A percentile compares a stretch with the other conserved stretches of the same genome.
Conservation (phyloP, 306 rosid species). For the Malus fusca region DNA sequence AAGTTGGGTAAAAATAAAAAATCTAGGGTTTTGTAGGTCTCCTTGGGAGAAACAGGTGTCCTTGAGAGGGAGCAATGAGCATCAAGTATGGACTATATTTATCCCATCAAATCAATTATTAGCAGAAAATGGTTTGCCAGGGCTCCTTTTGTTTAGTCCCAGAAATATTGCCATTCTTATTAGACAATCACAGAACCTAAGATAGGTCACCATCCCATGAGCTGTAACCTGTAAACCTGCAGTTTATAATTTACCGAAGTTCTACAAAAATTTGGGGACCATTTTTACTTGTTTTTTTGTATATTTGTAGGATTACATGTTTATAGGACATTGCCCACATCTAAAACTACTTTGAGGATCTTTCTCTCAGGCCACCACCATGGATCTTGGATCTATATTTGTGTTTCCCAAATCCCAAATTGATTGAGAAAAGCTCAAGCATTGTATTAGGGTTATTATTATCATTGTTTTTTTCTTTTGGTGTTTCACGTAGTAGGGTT, state of each 20-base stretch:
- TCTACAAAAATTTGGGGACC: constrained; percentile 1
- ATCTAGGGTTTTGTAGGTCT: constrained; percentile 27
- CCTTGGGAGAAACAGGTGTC: constrained; percentile 61
- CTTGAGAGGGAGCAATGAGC: constrained; percentile 36
- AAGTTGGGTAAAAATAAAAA: neutral
- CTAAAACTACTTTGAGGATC: neutral
- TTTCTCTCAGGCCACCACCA: neutral
- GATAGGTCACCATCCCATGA: constrained; percentile 11
- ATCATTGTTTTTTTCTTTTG: neutral
- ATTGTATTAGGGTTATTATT: neutral
- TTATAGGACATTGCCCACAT: neutral
- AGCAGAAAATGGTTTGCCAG: neutral
- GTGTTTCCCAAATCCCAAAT: neutral
- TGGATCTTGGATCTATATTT: neutral
- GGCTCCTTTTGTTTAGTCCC: constrained; percentile 1
- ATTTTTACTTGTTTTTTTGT: neutral
- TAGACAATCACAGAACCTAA: constrained; percentile 22
- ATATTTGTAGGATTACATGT: neutral
- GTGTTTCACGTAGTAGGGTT: neutral
- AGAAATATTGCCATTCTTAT: neutral
- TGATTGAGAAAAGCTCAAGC: neutral
- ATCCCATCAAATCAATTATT: constrained; percentile 5
- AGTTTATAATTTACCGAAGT: neutral
- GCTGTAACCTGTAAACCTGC: constrained; percentile 22
- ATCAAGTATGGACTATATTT: constrained; percentile 9